Percentiles rank a stretch among this genome's conserved stretches.
These are phyloP conservation scores for Camelina sativa DNA, from an alignment of 345 rosid species.

Conservation along the genomic window DNA sequence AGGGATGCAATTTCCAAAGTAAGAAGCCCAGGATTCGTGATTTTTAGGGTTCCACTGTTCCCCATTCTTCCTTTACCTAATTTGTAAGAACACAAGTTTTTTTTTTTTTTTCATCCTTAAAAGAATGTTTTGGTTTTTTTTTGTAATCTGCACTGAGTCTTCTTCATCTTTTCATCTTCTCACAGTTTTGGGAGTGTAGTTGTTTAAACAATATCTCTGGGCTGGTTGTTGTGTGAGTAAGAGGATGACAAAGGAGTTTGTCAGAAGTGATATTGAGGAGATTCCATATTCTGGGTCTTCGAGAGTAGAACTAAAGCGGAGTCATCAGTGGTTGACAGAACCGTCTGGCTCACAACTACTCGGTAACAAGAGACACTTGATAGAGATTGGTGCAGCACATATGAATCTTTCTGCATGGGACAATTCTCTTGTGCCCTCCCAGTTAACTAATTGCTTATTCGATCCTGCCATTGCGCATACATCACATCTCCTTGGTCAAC, in stretches of 20 bases:
- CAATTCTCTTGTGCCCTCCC: conserved; percentile 54
- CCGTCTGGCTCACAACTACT: conserved; percentile 55
- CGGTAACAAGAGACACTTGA: conserved; percentile 71
- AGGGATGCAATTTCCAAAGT: conserved; percentile 21
- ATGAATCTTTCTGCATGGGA: conserved; percentile 57
- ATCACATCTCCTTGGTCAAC: conserved; percentile 45
- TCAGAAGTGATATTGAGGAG: conserved; percentile 37
- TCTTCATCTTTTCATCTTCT: not conserved
- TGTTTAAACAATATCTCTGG: not conserved
- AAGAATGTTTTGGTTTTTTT: not conserved
- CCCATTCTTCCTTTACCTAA: not conserved
- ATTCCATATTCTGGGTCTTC: conserved; percentile 15
- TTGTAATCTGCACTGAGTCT: not conserved
- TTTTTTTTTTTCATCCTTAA: not conserved
- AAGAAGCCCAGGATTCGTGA: not conserved
- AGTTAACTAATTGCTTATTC: conserved; percentile 54
- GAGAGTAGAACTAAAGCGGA: conserved; percentile 52
- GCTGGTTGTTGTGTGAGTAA: conserved; percentile 28
- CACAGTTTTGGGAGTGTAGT: not conserved
- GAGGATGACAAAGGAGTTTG: conserved; percentile 18
- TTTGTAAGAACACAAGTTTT: not conserved
- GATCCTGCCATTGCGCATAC: conserved; percentile 58
- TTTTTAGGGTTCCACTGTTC: not conserved
- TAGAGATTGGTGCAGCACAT: conserved; percentile 51
- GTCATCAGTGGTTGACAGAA: conserved; percentile 68